Base-by-base conservation (phyloP, 2,329 filamentous ascomycete species). In the Aspergillus ochraceus region DNA sequence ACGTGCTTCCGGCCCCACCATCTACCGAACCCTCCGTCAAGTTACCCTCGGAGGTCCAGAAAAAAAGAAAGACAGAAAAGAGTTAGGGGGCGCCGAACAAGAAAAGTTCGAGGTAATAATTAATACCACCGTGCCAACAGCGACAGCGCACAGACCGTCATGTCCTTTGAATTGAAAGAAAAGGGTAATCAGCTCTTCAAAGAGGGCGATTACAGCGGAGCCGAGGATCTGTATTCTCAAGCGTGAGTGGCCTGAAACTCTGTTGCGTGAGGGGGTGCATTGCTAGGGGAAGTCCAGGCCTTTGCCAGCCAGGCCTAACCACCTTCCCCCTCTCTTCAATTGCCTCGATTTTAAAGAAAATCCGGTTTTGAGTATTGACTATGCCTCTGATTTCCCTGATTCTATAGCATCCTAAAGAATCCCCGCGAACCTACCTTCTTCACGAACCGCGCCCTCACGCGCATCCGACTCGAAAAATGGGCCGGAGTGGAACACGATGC, bases 361-460 rank as follows among this genome's bases (percentile, higher is more conserved):
- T 5, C 12, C 3, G 32, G 32, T 36, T 42, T 14, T 2, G 17
- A 8, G 2, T n/a, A 42, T 17, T n/a, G 36, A 42, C 14, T 6
- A 42, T 42, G 17, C 6, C 36, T 42, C 36, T 42, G 36, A 32
- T 47, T 60, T 36, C 59, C 22, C 5, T 10, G 17, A 29, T 46
- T 11, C 30, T 66, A 11, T 30, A 91, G 88, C 46, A 92, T 97
- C 67, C 86, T 90, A 68, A 86, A 88, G 71, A 91, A 96, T 76
- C 84, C 90, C 4, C 84, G 81, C 57, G 95, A 96, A 72, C 86
- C 90, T 1, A 82, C 89, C 30, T 84, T 97, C 54, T 97, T 92
- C 78, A 94, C 92, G 45, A 98, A 97, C 78, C 90, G 93, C 56
- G 91, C 92, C 54, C 90, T 97, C 78, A 88, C 90, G 3, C 86